Percentiles rank a stretch among this genome's conserved stretches.
Evolutionary conservation across 2,329 filamentous ascomycete genomes (phyloP).

Genomic region (Claviceps cyperi): DNA sequence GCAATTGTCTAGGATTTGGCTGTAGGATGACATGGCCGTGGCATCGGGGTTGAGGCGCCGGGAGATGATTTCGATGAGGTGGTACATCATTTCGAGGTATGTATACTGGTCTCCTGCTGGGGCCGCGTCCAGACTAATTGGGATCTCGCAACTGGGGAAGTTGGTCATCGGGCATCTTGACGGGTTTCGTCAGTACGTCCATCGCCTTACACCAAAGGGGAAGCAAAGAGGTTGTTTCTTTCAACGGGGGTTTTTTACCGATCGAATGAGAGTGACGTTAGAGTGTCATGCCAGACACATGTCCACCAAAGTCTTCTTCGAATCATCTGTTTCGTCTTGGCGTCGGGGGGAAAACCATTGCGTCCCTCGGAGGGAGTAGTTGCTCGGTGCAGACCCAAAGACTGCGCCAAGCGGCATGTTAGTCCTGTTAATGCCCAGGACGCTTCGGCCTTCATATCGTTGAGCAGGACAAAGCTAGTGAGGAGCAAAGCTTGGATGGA

Average conservation of each 20-base stretch:
- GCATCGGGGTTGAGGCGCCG: slow-evolving; percentile 41
- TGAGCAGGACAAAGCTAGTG: slow-evolving; percentile 47
- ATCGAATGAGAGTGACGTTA: slow-evolving; percentile 52
- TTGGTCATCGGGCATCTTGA: slow-evolving; percentile 47
- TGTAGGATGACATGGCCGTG: slow-evolving; percentile 32
- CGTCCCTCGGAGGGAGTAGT: slow-evolving; percentile 26
- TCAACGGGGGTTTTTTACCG: slow-evolving; percentile 23
- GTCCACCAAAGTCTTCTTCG: slow-evolving; percentile 48
- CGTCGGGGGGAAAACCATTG: slow-evolving; percentile 28
- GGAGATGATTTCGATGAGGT: slow-evolving; percentile 47
- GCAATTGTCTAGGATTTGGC: slow-evolving; percentile 44
- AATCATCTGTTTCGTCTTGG: slow-evolving; percentile 37
- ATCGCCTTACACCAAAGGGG: not conserved
- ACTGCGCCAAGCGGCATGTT: slow-evolving; percentile 51
- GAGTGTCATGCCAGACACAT: slow-evolving; percentile 51
- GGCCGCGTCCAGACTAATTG: slow-evolving; percentile 27
- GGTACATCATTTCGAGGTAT: slow-evolving; percentile 52
- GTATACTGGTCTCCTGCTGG: slow-evolving; percentile 28
- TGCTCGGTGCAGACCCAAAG: slow-evolving; percentile 43
- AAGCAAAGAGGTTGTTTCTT: slow-evolving; percentile 1
- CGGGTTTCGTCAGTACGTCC: not conserved
- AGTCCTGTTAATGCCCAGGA: slow-evolving; percentile 52
- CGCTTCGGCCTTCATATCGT: slow-evolving; percentile 56
- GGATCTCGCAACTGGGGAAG: slow-evolving; percentile 40
- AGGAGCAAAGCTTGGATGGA: slow-evolving; percentile 50